Conservation (phyloP, 2,329 filamentous ascomycete species). For the Penicillium sp. region DNA sequence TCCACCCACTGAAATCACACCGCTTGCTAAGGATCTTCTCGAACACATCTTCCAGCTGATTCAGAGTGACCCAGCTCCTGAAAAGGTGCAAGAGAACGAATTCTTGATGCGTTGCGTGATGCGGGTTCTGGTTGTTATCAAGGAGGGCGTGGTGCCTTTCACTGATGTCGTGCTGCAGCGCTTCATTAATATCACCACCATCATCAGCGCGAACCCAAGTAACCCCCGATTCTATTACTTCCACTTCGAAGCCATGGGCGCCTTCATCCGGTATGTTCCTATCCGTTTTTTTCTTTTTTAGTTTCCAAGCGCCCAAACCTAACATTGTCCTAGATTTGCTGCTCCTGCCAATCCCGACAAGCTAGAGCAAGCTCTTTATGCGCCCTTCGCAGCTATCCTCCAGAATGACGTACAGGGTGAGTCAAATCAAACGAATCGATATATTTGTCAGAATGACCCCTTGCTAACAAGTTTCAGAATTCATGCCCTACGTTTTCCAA, state of each 20-base stretch:
- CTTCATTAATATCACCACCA: conserved; percentile 82
- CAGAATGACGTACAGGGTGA: conserved; percentile 76
- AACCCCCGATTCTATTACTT: conserved; percentile 99
- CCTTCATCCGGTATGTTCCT: conserved; percentile 66
- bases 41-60: conserved; percentile 89
- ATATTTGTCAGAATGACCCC: background rate
- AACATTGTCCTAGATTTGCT: conserved; percentile 53
- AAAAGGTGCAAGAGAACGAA: conserved; percentile 98
- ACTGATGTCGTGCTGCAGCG: conserved; percentile 78
- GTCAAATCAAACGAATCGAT: conserved; percentile 13
- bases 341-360: conserved; percentile 67
- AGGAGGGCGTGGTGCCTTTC: conserved; percentile 72
- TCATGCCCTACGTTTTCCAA: conserved; percentile 95
- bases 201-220: conserved; percentile 92
- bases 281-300: background rate
- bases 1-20: conserved; percentile 72
- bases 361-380: conserved; percentile 78
- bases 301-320: conserved; percentile 6
- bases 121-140: conserved; percentile 92
- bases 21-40: conserved; percentile 80
- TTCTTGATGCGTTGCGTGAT: conserved; percentile 99
- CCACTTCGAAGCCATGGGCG: conserved; percentile 91
- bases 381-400: conserved; percentile 77
- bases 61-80: conserved; percentile 76
- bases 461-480: conserved; percentile 61